Evolutionary conservation across 148 eudicot species (phyloP).

Genomic region (Pouteria glomerata): DNA sequence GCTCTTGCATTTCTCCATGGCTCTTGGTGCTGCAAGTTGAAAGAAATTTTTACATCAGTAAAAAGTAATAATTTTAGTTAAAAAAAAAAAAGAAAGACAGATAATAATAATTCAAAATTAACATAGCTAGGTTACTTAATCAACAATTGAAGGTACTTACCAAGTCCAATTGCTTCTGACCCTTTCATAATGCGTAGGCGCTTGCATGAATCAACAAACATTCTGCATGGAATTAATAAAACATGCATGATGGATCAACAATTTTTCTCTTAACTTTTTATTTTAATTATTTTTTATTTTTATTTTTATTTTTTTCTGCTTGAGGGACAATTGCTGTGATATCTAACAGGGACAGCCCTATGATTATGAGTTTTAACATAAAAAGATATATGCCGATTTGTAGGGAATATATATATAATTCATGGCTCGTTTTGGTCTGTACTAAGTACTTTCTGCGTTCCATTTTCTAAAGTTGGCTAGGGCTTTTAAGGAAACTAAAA

Average conservation of each 20-base stretch:
- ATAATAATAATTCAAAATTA: too few relatives aligned
- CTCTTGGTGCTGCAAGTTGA: slow-evolving; percentile 53
- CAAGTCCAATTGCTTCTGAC: slow-evolving; percentile 71
- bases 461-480: background rate
- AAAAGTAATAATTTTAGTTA: background rate
- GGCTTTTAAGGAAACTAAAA: background rate
- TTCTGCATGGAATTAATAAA: slow-evolving; percentile 31
- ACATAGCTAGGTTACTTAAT: too few relatives aligned
- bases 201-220: slow-evolving; percentile 72
- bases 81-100: background rate
- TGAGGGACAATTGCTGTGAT: too few relatives aligned
- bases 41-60: background rate
- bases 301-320: background rate
- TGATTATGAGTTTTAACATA: too few relatives aligned
- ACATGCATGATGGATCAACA: background rate
- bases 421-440: background rate
- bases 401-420: too few relatives aligned
- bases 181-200: slow-evolving; percentile 73
- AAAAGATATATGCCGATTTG: too few relatives aligned
- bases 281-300: background rate
- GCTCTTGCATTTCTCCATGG: slow-evolving; percentile 74
- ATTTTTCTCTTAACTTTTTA: background rate
- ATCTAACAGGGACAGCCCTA: too few relatives aligned
- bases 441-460: background rate
- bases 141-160: slow-evolving; percentile 27